These are phyloP conservation scores for Piloderma croceum DNA, from an alignment of 768 basidiomycete genomes.

Conservation along the genomic window DNA sequence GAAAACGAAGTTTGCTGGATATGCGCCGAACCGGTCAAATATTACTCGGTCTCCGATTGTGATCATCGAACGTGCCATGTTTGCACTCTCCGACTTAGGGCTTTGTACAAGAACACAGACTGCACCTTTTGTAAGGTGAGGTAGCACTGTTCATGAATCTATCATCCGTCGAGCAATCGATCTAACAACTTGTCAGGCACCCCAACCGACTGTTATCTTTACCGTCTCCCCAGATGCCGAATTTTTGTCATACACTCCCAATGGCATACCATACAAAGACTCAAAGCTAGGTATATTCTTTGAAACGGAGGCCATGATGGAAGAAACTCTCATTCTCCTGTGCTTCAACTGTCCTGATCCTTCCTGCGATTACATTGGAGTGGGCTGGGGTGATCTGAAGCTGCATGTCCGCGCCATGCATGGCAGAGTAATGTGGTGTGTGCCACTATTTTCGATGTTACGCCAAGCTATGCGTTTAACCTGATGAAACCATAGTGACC, in stretches of 20 bases:
- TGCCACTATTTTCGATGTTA: conserved; percentile 11
- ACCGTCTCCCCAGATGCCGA: conserved; percentile 57
- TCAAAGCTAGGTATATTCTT: conserved; percentile 73
- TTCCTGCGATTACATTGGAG: conserved; percentile 77
- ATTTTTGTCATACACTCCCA: conserved; percentile 55
- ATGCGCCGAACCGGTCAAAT: conserved; percentile 91
- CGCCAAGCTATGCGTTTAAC: background rate
- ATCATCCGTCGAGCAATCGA: no score
- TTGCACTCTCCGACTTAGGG: conserved; percentile 81
- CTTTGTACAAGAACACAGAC: conserved; percentile 88
- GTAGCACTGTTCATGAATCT: no score
- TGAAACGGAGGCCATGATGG: conserved; percentile 91
- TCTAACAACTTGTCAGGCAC: conserved; percentile 55
- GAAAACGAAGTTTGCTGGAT: conserved; percentile 74
- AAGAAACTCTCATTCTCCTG: conserved; percentile 84
- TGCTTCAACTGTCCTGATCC: conserved; percentile 91
- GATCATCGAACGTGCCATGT: conserved; percentile 95
- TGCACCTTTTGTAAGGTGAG: conserved; percentile 96
- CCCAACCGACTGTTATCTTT: conserved; percentile 71
- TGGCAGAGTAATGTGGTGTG: conserved; percentile 76
- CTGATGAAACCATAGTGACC: conserved; percentile 44
- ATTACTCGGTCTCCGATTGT: conserved; percentile 83
- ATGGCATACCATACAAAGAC: conserved; percentile 60
- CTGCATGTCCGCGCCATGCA: conserved; percentile 76
- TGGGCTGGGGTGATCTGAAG: conserved; percentile 87